A percentile compares a stretch with the other conserved stretches of the same genome.
These are phyloP conservation scores for Rhizopus delemar DNA, from an alignment of 371 early-diverging fungal species.

Conservation along the genomic window DNA sequence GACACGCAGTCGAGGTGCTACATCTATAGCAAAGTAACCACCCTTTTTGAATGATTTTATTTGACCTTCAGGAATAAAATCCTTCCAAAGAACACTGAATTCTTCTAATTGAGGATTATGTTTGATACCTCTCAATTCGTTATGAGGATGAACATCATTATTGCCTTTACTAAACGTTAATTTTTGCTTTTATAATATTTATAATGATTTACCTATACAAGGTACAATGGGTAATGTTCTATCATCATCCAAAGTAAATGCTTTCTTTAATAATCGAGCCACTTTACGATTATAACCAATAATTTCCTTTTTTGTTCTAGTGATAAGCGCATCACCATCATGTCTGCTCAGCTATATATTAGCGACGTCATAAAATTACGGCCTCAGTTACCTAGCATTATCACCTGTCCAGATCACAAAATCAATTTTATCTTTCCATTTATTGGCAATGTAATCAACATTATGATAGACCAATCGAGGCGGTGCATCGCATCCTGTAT, in stretches of 20 bases:
- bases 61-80: slow-evolving; percentile 60
- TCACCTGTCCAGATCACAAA: slow-evolving; percentile 82
- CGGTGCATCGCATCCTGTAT: slow-evolving; percentile 70
- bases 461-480: slow-evolving; percentile 61
- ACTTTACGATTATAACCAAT: slow-evolving; percentile 48
- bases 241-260: slow-evolving; percentile 22
- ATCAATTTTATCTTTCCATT: slow-evolving; percentile 59
- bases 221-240: slow-evolving; percentile 51
- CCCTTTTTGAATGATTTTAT: slow-evolving; percentile 58
- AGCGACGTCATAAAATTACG: not conserved
- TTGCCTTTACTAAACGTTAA: slow-evolving; percentile 51
- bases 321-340: slow-evolving; percentile 64
- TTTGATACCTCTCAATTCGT: slow-evolving; percentile 52
- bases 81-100: slow-evolving; percentile 56
- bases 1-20: slow-evolving; percentile 47
- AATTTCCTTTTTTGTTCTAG: slow-evolving; percentile 65
- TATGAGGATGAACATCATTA: slow-evolving; percentile 76
- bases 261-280: slow-evolving; percentile 19
- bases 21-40: slow-evolving; percentile 69
- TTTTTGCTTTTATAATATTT: not conserved
- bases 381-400: slow-evolving; percentile 58
- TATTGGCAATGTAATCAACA: slow-evolving; percentile 55
- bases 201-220: slow-evolving; percentile 33
- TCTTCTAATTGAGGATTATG: slow-evolving; percentile 35
- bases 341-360: slow-evolving; percentile 46